These are phyloP conservation scores for Vigna nakashimae DNA, from an alignment of 306 rosid genomes.

Conservation along the genomic window DNA sequence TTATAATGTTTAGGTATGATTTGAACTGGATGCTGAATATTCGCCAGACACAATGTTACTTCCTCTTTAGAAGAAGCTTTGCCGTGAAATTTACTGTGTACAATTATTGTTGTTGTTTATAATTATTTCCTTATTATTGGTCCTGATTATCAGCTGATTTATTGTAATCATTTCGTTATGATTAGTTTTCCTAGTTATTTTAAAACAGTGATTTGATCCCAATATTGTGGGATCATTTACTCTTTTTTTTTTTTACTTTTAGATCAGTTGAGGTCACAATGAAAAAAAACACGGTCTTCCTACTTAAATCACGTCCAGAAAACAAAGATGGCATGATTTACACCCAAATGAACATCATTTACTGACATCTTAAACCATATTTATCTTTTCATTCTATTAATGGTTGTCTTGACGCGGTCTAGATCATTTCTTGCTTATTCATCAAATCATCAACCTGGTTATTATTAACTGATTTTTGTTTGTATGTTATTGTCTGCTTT, in stretches of 20 bases:
- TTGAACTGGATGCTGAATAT: constrained; percentile 10
- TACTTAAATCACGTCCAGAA: no score
- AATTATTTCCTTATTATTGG: not conserved
- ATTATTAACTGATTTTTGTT: not conserved
- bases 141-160: not conserved
- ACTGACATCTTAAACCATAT: not conserved
- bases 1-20: not conserved
- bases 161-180: not conserved
- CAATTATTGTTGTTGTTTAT: not conserved
- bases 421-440: not conserved
- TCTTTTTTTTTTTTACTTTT: not conserved
- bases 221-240: not conserved
- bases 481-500: not conserved
- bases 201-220: not conserved
- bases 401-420: not conserved
- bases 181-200: not conserved
- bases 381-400: not conserved
- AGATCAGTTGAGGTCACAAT: not conserved
- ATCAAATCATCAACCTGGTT: not conserved
- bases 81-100: not conserved
- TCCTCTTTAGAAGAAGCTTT: not conserved
- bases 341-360: not conserved
- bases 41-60: not conserved
- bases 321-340: not conserved
- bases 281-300: not conserved